These are phyloP conservation scores for Schrenkiella parvula DNA, from an alignment of 345 rosid genomes.

Conservation along the genomic window DNA sequence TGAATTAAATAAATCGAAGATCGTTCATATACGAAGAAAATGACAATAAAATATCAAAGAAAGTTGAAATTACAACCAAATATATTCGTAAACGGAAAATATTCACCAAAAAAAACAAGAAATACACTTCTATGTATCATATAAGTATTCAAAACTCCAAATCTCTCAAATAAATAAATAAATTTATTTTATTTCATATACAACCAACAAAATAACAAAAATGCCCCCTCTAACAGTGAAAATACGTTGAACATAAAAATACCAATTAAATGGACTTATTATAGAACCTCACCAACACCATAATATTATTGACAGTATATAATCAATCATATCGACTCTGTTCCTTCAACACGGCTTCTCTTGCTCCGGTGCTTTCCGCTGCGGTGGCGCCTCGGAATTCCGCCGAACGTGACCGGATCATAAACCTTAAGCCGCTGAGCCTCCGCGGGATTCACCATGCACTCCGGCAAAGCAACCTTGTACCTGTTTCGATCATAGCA, in stretches of 20 bases:
- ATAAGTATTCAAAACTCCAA: constrained; percentile 10
- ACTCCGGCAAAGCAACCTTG: constrained; percentile 62
- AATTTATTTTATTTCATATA: constrained; percentile 24
- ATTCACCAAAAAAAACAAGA: constrained; percentile 11
- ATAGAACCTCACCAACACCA: constrained; percentile 15
- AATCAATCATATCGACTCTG: constrained; percentile 22
- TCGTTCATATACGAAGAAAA: not conserved
- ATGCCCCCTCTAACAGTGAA: constrained; percentile 21
- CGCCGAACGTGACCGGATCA: constrained; percentile 84
- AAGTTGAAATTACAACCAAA: not conserved
- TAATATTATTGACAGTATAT: not conserved
- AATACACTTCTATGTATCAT: not conserved
- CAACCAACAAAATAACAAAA: constrained; percentile 32
- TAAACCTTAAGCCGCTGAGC: constrained; percentile 53
- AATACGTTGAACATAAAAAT: constrained; percentile 24
- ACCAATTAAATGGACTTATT: constrained; percentile 34
- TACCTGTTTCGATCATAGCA: constrained; percentile 82
- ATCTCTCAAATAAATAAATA: constrained; percentile 24
- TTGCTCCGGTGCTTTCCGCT: constrained; percentile 42
- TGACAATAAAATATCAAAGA: not conserved
- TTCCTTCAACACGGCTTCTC: constrained; percentile 29
- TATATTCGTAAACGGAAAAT: not conserved
- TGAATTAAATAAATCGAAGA: not conserved
- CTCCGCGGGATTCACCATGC: constrained; percentile 55
- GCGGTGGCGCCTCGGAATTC: constrained; percentile 40